Evolutionary conservation across 768 basidiomycete species (phyloP), one percentile per base, ranked within the genome.

Genomic region (Leucosporidium scottii): DNA sequence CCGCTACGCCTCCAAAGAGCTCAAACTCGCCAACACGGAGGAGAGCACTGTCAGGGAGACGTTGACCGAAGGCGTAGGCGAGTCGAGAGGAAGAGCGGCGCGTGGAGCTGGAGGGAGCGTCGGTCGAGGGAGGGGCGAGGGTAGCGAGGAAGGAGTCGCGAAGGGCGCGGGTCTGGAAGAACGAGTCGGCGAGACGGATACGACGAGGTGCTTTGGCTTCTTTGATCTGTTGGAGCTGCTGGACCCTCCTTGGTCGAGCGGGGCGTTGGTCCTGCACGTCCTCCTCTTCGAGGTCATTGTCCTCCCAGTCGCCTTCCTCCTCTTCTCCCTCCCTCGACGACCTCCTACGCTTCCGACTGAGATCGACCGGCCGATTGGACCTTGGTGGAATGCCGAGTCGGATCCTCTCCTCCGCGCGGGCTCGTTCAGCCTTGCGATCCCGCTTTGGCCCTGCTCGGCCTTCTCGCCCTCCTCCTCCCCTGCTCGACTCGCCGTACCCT

Each of bases 1-100:
- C 58, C 7, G 27, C 39, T 39, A 7, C 28, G 0, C 71, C 71
- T n/a, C 71, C 71, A 31, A 50, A 50, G 13, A 39, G 67, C 59
- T 66, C 71, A n/a, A 72, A 72, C 9, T 68, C 67, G 7, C 15
- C 18, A 20, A 48, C 23, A 1, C 23, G 53, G 4, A 60, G 28
- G 18, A 71, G 64, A 10, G 63, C 49, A 2, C 36, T 21, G 34
- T 68, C 67, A n/a, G 67, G 65, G 8, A 68, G 57, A 3, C 64
- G 61, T 20, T 66, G 61, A 0, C 71, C 71, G 25, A 72, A 72
- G 1, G 71, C 71, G 55, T 66, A 71, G 4, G 36, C 56, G 57
- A 65, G 57, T 17, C 71, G 67, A 10, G 27, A 20, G 5, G 67
- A 66, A 1, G 67, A 63, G 3, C 71, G 65, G 7, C 64, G 61